Base-by-base conservation (phyloP, 257 asterid species). In the Gentiana dahurica region DNA sequence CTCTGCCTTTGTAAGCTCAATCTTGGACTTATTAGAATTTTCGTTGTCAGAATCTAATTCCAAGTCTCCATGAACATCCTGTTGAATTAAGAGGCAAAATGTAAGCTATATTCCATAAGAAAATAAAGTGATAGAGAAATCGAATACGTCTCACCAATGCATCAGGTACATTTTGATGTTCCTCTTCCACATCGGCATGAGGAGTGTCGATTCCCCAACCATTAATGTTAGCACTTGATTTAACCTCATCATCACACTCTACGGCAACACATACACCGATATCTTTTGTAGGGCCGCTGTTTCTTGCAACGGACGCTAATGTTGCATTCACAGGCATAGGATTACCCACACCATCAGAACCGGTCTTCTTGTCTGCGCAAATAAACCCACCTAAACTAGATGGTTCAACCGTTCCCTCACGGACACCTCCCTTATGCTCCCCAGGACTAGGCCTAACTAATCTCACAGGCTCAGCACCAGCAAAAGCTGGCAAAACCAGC, bases 1-100 rank as follows among this genome's bases (percentile, higher is more conserved):
- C 77, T 92, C 98, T 0, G 98, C 98, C 77, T 79, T 79, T 55
- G 97, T 92, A 50, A 71, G 79, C 81, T 92, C 98, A 73, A 92
- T 92, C 76, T 77, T 85, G 71, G 87, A 67, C 48, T 65, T 75
- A 46, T 72, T 71, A 53, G 76, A 65, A 73, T 79, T 78, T 49
- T 85, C 95, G 65, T 58, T 78, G 60, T 87, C 97, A 57, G 78
- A 84, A 68, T 85, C 98, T 13, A 77, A 64, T 68, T 80, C 95
- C 76, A 77, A 36, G 5, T 79, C 95, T 53, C 76, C 77, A 60
- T 78, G 77, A 48, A 57, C 79, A 50, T 83, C 95, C 98, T 85
- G 71, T 57, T 37, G 54, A 55, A 65, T 61, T 63, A 49, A 56
- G 56, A 47, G 3, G 50, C 32, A 32, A 57, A 62, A 68, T 53